Conservation (phyloP, 2,329 filamentous ascomycete genomes). For the Fonsecaea nubica region DNA sequence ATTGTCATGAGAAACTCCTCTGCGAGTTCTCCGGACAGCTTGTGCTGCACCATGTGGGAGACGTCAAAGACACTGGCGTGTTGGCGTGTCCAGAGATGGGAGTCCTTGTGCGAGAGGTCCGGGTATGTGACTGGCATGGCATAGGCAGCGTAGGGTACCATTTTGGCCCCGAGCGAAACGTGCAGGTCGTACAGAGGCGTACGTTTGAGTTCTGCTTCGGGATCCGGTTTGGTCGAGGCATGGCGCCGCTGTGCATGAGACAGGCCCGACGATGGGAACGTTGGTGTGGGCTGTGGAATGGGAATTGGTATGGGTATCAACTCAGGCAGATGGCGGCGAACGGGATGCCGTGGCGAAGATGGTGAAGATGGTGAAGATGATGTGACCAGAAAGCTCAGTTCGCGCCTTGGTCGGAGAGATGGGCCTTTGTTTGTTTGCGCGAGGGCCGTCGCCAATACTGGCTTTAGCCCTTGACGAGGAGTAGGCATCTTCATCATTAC, state of each 20-base stretch:
- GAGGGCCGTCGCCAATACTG: slow-evolving; percentile 22
- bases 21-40: slow-evolving; percentile 80
- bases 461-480: slow-evolving; percentile 18
- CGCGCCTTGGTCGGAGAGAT: slow-evolving; percentile 3
- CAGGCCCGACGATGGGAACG: neutral
- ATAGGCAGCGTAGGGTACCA: slow-evolving; percentile 95
- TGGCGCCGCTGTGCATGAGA: slow-evolving; percentile 19
- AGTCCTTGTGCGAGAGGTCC: slow-evolving; percentile 77
- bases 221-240: slow-evolving; percentile 18
- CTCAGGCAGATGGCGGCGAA: slow-evolving; percentile 1
- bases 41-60: slow-evolving; percentile 92
- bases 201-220: slow-evolving; percentile 44
- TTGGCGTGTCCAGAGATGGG: slow-evolving; percentile 86
- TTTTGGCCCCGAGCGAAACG: slow-evolving; percentile 79
- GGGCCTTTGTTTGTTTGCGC: slow-evolving; percentile 6
- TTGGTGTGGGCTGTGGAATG: neutral
- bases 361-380: neutral
- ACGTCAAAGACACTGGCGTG: slow-evolving; percentile 95
- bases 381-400: slow-evolving; percentile 25
- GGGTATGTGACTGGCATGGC: slow-evolving; percentile 91
- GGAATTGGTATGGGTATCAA: slow-evolving; percentile 10
- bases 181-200: slow-evolving; percentile 83
- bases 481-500: slow-evolving; percentile 20
- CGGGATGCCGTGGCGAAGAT: slow-evolving; percentile 8
- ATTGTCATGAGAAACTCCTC: slow-evolving; percentile 81